A percentile compares a stretch with the other conserved stretches of the same genome.
Evolutionary conservation across 2,329 filamentous ascomycete species (phyloP).

Genomic region (Ophiostoma tasmaniense): DNA sequence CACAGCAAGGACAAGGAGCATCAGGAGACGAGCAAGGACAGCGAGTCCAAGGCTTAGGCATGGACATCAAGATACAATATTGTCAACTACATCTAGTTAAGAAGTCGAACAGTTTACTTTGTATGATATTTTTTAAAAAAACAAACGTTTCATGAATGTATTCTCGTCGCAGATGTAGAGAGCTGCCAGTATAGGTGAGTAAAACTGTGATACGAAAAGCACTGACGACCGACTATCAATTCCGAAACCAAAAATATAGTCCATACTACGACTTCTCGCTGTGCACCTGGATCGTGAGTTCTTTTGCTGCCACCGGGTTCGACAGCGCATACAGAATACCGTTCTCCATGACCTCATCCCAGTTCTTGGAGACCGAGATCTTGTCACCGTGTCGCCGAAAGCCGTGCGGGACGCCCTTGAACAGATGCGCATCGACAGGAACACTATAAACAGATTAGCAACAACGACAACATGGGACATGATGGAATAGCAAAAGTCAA

Average conservation of each 20-base stretch:
- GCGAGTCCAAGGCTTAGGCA: neutral
- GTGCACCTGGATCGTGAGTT: slow-evolving; percentile 28
- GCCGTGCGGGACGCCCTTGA: slow-evolving; percentile 20
- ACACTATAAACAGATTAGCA: slow-evolving; percentile 18
- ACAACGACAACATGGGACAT: neutral
- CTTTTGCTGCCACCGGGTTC: slow-evolving; percentile 46
- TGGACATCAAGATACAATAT: neutral
- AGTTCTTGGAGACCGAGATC: slow-evolving; percentile 31
- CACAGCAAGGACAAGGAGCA: neutral
- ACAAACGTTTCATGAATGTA: too few relatives aligned
- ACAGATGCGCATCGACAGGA: slow-evolving; percentile 25
- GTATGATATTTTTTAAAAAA: too few relatives aligned
- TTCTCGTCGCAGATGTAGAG: neutral
- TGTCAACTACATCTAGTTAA: neutral
- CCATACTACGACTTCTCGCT: slow-evolving; percentile 2
- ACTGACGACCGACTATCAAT: too few relatives aligned
- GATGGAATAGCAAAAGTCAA: neutral
- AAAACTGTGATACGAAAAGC: neutral
- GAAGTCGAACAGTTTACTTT: too few relatives aligned
- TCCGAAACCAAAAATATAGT: neutral
- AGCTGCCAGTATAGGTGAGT: neutral
- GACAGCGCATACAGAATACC: slow-evolving; percentile 34
- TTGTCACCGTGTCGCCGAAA: slow-evolving; percentile 24
- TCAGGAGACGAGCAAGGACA: neutral
- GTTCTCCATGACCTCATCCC: slow-evolving; percentile 44